Evolutionary conservation across 805 yeast genomes (phyloP).

Genomic region (Candida methanosorbosa): DNA sequence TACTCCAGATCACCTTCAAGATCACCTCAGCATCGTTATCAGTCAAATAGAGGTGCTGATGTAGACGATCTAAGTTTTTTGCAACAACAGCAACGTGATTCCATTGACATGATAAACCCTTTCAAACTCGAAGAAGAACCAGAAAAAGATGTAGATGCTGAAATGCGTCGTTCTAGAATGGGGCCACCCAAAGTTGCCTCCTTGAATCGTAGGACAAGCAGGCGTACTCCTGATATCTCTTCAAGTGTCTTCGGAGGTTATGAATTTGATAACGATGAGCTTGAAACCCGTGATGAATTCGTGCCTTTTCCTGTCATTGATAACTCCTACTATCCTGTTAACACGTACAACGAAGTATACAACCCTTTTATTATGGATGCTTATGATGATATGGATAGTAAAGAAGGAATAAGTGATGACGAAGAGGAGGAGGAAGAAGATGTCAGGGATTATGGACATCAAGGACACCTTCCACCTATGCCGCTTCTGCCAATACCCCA

Average conservation of each 20-base stretch:
- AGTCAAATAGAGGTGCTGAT: too few relatives aligned
- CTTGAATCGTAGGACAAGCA: too few relatives aligned
- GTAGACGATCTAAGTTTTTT: too few relatives aligned
- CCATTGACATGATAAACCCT: too few relatives aligned
- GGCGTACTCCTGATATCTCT: background rate
- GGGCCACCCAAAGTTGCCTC: too few relatives aligned
- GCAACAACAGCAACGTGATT: too few relatives aligned
- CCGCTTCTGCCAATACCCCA: background rate
- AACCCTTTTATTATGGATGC: slow-evolving; percentile 20
- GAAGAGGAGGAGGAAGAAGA: slow-evolving; percentile 4
- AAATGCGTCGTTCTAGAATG: too few relatives aligned
- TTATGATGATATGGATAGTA: slow-evolving; percentile 10
- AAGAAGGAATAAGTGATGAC: slow-evolving; percentile 7
- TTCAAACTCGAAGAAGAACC: too few relatives aligned
- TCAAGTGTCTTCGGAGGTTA: slow-evolving; percentile 14
- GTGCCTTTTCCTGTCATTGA: slow-evolving; percentile 25
- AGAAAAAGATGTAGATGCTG: too few relatives aligned
- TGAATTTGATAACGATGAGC: slow-evolving; percentile 17
- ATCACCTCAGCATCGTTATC: too few relatives aligned
- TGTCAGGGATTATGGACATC: background rate
- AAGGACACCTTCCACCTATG: too few relatives aligned
- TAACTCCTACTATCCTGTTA: slow-evolving; percentile 25
- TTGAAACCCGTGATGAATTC: slow-evolving; percentile 15
- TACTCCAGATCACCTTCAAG: background rate
- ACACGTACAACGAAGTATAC: slow-evolving; percentile 18